Percentiles rank a stretch among this genome's conserved stretches.
Evolutionary conservation across 2,329 filamentous ascomycete species (phyloP).

Genomic region (Paradendryphiella salina): DNA sequence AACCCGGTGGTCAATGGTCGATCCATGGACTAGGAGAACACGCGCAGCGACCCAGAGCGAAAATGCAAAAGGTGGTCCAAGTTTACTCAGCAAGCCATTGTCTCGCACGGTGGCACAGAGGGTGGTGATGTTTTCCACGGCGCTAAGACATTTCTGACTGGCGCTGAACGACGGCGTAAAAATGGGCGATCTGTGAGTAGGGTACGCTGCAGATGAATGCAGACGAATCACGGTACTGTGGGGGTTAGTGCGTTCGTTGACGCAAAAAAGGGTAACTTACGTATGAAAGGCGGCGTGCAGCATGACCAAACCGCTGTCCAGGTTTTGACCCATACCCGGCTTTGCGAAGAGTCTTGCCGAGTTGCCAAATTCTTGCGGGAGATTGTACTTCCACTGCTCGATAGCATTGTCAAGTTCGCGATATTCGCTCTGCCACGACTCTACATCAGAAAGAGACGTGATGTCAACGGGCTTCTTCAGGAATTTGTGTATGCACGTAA

Average conservation of each 20-base stretch:
- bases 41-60: conserved; percentile 90
- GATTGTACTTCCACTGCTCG: conserved; percentile 78
- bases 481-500: conserved; percentile 86
- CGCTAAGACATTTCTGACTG: conserved; percentile 77
- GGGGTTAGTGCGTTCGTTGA: conserved; percentile 22
- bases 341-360: conserved; percentile 72
- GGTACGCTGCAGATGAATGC: conserved; percentile 90
- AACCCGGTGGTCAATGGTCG: conserved; percentile 82
- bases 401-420: conserved; percentile 80
- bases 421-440: conserved; percentile 86
- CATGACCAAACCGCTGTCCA: conserved; percentile 88
- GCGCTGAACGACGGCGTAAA: conserved; percentile 89
- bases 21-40: conserved; percentile 84
- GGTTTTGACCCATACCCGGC: conserved; percentile 64
- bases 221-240: conserved; percentile 76
- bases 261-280: conserved; percentile 50
- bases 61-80: conserved; percentile 90
- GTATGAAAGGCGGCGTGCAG: conserved; percentile 89
- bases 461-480: conserved; percentile 89
- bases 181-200: conserved; percentile 82
- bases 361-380: conserved; percentile 83
- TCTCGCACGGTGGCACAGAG: conserved; percentile 76
- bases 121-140: conserved; percentile 70
- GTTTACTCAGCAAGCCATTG: conserved; percentile 73
- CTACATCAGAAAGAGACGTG: conserved; percentile 78